Percentiles rank a stretch among this genome's conserved stretches.
These are phyloP conservation scores for Raffaelea ambrosiae DNA, from an alignment of 2,329 filamentous ascomycete genomes.

Conservation along the genomic window DNA sequence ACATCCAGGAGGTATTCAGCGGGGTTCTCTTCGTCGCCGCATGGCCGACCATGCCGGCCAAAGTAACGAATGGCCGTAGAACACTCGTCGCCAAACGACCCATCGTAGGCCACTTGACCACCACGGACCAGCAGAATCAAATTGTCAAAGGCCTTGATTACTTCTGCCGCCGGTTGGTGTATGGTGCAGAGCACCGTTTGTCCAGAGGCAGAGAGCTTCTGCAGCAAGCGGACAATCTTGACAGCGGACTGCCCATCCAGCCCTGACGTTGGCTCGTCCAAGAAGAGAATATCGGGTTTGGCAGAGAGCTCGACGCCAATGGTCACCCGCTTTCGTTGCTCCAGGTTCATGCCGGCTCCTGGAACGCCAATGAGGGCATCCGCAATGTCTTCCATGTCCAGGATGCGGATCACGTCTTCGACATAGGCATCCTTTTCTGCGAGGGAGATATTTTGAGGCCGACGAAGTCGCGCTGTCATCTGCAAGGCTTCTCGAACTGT, in stretches of 20 bases:
- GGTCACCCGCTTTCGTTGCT: not conserved
- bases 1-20: slow-evolving; percentile 3
- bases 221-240: not conserved
- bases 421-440: not conserved
- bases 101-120: not conserved
- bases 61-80: not conserved
- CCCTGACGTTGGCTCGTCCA: not conserved
- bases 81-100: not conserved
- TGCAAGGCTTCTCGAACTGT: slow-evolving; percentile 1
- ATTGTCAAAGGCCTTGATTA: slow-evolving; percentile 1
- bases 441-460: not conserved
- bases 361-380: not conserved
- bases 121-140: not conserved
- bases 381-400: slow-evolving; percentile 3
- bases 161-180: slow-evolving; percentile 2
- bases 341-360: slow-evolving; percentile 1
- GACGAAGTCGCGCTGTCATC: not conserved
- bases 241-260: not conserved
- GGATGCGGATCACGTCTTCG: slow-evolving; percentile 1
- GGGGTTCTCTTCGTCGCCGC: not conserved
- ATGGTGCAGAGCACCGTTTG: slow-evolving; percentile 3
- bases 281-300: not conserved
- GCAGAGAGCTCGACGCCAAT: not conserved
- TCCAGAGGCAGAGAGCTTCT: slow-evolving; percentile 8
- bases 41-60: not conserved